phyloP scores from a whole-genome alignment of 2,329 filamentous ascomycete genomes.

The Berkeleyomyces rouxiae region DNA sequence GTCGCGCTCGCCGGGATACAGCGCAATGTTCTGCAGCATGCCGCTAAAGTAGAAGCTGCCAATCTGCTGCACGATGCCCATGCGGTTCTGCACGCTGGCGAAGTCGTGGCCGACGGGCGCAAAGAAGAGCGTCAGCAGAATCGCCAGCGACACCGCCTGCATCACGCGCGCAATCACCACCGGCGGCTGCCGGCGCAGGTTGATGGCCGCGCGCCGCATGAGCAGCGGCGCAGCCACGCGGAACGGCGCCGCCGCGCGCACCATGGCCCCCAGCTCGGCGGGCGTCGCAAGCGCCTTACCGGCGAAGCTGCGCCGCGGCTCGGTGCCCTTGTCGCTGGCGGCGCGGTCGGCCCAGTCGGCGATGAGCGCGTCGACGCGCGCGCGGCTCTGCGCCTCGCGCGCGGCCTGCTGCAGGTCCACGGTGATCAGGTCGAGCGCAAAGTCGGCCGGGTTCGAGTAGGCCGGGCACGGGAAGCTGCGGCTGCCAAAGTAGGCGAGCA shows the following conservation, averaged over 20 bases:
- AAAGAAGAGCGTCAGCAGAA: slow-evolving; percentile 53
- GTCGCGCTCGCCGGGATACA: slow-evolving; percentile 55
- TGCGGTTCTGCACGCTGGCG: slow-evolving; percentile 51
- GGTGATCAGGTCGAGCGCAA: slow-evolving; percentile 60
- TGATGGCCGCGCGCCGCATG: slow-evolving; percentile 49
- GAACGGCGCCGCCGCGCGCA: slow-evolving; percentile 46
- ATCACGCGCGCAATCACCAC: slow-evolving; percentile 48
- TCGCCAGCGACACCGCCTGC: slow-evolving; percentile 47
- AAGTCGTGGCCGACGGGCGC: slow-evolving; percentile 54
- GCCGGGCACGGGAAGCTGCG: slow-evolving; percentile 48
- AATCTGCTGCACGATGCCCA: slow-evolving; percentile 59
- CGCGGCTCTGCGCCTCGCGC: slow-evolving; percentile 44
- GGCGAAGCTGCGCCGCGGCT: background rate
- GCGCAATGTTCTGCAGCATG: slow-evolving; percentile 63
- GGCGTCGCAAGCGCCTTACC: slow-evolving; percentile 40
- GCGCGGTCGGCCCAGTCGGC: slow-evolving; percentile 32
- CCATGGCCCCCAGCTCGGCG: slow-evolving; percentile 53
- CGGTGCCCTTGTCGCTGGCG: background rate
- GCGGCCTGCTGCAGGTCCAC: slow-evolving; percentile 52
- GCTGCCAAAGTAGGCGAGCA: slow-evolving; percentile 46
- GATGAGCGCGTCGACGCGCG: slow-evolving; percentile 45
- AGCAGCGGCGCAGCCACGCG: slow-evolving; percentile 48
- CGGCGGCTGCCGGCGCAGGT: slow-evolving; percentile 48
- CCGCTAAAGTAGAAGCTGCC: slow-evolving; percentile 58
- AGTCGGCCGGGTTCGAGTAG: slow-evolving; percentile 62